These are phyloP conservation scores for Leccinum longicurvipes DNA, from an alignment of 768 basidiomycete genomes.

Conservation along the genomic window DNA sequence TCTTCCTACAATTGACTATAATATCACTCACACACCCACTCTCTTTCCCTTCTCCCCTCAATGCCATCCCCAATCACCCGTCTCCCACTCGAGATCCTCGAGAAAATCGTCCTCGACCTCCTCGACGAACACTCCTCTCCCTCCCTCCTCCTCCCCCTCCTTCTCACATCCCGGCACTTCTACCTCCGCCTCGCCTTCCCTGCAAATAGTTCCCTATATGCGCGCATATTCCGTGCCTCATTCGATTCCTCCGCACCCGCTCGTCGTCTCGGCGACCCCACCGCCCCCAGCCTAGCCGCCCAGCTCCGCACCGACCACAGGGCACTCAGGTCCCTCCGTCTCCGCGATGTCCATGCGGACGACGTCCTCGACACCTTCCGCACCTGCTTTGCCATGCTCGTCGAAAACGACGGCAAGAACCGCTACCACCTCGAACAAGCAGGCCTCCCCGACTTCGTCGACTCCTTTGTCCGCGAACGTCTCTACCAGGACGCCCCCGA, in stretches of 20 bases:
- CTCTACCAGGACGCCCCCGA: constrained; percentile 41
- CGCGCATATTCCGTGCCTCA: constrained; percentile 49
- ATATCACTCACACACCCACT: not conserved
- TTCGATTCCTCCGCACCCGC: constrained; percentile 54
- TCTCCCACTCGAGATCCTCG: constrained; percentile 46
- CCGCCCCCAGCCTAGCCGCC: constrained; percentile 33
- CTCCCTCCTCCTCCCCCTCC: constrained; percentile 43
- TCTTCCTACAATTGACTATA: not conserved
- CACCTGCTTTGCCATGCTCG: constrained; percentile 51
- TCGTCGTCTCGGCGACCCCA: constrained; percentile 48
- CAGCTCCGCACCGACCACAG: constrained; percentile 40
- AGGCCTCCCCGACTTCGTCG: constrained; percentile 45
- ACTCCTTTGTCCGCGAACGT: constrained; percentile 41
- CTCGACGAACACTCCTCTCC: constrained; percentile 29
- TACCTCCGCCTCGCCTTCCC: constrained; percentile 32
- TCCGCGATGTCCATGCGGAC: constrained; percentile 32
- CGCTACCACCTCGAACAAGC: constrained; percentile 52
- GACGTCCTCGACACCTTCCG: constrained; percentile 38
- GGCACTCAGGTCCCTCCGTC: constrained; percentile 31
- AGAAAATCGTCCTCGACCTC: constrained; percentile 50
- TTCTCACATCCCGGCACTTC: constrained; percentile 41
- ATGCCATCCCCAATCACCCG: constrained; percentile 25
- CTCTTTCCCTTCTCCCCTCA: constrained; percentile 6
- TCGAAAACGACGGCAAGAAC: constrained; percentile 70
- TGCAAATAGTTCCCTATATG: constrained; percentile 40